Evolutionary conservation across 2,329 filamentous ascomycete species (phyloP), one percentile per base, ranked within the genome.

Genomic region (Alternaria alternata): DNA sequence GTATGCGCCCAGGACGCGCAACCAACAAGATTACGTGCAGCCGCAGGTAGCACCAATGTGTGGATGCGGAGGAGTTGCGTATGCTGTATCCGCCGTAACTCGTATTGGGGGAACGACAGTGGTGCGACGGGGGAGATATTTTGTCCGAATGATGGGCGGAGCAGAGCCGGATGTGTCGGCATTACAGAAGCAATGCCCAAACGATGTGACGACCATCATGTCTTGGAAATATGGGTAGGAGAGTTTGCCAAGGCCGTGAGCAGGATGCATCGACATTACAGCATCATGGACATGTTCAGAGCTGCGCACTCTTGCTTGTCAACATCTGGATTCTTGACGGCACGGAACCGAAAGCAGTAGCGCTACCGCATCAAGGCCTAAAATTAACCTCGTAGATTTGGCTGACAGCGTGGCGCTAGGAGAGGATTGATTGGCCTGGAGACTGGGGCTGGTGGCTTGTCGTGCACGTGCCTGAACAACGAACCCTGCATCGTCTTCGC

Each of bases 131-230:
- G 41, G 16, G 38, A 56, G 39, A 49, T 38, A n/a, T 26, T 26
- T 26, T 56, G 57, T 30, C 52, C 52, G 52, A 56, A 32, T 4
- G 20, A 43, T 34, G 26, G 41, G 34, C 42, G 34, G 44, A 46
- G 52, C 52, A 22, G 52, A 60, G 39, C 48, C 57, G 58, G 58
- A 46, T 57, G 43, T 47, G 39, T 52, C 58, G 58, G 58, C 52
- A 59, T 30, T 22, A 24, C 30, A n/a, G 38, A 38, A 42, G 24
- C 38, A 49, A 28, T 18, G 30, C 43, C 52, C 26, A 59, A 51
- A 59, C 57, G 24, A 38, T 39, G n/a, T 20, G 38, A 39, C 38
- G 38, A 20, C n/a, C 36, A 51, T 34, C 30, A 46, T 32, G 30
- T 51, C 43, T 38, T 55, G 41, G 54, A 36, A 41, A 51, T 30